These are phyloP conservation scores for Colletotrichum tropicicola DNA, from an alignment of 2,329 filamentous ascomycete genomes.

Conservation along the genomic window DNA sequence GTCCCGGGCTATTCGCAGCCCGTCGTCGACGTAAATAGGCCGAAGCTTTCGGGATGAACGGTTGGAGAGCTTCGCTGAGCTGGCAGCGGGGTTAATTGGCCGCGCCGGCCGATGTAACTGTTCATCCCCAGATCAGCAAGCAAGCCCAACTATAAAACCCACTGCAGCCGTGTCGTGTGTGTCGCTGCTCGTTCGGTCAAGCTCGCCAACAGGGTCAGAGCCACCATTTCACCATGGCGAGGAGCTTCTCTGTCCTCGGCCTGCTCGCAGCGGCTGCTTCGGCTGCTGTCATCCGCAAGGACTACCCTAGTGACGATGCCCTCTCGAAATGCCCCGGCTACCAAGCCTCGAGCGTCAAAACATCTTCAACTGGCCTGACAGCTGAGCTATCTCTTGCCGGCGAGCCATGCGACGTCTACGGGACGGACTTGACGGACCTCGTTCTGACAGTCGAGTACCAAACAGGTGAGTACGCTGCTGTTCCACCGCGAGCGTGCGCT, in stretches of 20 bases:
- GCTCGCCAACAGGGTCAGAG: neutral
- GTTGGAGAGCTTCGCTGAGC: conserved; percentile 8
- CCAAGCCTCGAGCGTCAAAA: conserved; percentile 67
- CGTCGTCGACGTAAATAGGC: neutral
- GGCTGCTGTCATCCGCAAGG: conserved; percentile 21
- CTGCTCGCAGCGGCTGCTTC: conserved; percentile 13
- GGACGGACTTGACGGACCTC: conserved; percentile 36
- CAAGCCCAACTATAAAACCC: conserved; percentile 5
- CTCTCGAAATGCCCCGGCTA: conserved; percentile 42
- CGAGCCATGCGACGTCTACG: conserved; percentile 35
- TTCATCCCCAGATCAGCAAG: neutral
- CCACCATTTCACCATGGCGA: conserved; percentile 14
- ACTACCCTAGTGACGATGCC: conserved; percentile 25
- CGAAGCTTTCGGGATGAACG: conserved; percentile 8
- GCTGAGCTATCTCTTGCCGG: conserved; percentile 37
- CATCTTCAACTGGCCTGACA: conserved; percentile 64
- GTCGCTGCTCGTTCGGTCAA: neutral
- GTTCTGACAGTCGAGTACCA: conserved; percentile 42
- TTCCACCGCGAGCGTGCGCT: neutral
- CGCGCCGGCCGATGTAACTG: conserved; percentile 2
- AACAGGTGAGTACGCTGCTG: conserved; percentile 34
- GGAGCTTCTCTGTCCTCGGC: conserved; percentile 10
- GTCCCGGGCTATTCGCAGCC: neutral
- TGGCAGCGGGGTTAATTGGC: neutral
- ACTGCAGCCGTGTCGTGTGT: neutral